Evolutionary conservation across 2,329 filamentous ascomycete genomes (phyloP), one percentile per base, ranked within the genome.

Genomic region (Xylaria sp.): DNA sequence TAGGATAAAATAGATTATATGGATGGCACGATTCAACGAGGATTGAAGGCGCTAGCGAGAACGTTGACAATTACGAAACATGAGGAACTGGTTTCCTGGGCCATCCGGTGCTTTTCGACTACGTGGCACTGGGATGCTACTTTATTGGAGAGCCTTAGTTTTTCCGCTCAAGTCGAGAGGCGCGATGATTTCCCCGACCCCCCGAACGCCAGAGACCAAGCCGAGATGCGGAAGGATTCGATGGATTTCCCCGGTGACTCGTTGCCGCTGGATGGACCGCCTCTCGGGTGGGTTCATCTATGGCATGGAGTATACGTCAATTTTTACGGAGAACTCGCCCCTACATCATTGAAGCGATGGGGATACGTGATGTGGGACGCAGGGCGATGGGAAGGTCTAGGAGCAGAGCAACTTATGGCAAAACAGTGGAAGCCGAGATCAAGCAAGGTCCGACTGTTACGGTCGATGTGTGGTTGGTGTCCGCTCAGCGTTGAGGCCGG

Each of bases 321-420:
- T 23, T 20, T 63, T 13, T 65, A 65, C 38, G 63, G 69, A 40
- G 51, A 56, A 1, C 48, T 61, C 6, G 38, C 58, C 42, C 69
- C 63, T 2, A 3, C 33, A 42, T 13, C 56, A 23, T n/a, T 58
- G 17, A 64, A 61, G 31, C n/a, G n/a, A 56, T 69, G 59, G 56
- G 70, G 67, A 36, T 71, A 67, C 31, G 66, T 65, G 26, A 69
- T 69, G 54, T 71, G 69, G 69, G 69, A 71, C 40, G 59, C 63
- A 51, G 49, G 57, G 13, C 59, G 66, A 40, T 71, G 69, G 69
- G 54, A 15, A 5, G 36, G 26, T 26, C 10, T 63, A 5, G 48
- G 49, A 38, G 64, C 36, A 20, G 28, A 33, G 13, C 58, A 44
- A 20, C 36, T 66, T 17, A 49, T 70, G 15, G 44, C 46, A n/a